Conservation (phyloP, 257 asterid genomes). For the Gentiana dahurica region DNA sequence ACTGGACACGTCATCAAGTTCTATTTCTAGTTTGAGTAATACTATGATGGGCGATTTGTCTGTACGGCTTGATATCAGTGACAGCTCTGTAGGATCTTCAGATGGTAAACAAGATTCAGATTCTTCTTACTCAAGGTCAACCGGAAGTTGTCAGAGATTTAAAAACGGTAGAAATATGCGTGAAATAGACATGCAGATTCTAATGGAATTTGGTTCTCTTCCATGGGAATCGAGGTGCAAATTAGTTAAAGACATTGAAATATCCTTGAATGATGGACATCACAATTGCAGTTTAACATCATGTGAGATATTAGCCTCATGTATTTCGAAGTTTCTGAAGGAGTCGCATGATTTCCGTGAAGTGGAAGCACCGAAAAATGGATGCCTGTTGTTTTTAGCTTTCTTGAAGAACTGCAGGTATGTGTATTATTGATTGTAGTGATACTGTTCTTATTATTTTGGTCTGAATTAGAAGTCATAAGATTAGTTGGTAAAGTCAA, state of each 20-base stretch:
- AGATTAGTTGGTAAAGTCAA: too few species aligned
- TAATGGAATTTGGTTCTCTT: slow-evolving; percentile 35
- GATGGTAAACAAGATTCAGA: slow-evolving; percentile 24
- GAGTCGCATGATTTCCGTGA: slow-evolving; percentile 42
- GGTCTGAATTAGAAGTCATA: too few species aligned
- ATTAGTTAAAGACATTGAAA: slow-evolving; percentile 36
- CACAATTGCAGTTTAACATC: slow-evolving; percentile 25
- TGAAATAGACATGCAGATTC: slow-evolving; percentile 25
- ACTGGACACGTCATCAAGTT: slow-evolving; percentile 46
- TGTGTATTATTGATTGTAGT: not conserved
- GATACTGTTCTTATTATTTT: too few species aligned
- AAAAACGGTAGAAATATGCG: slow-evolving; percentile 5
- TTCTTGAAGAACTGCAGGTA: slow-evolving; percentile 66
- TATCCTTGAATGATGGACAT: slow-evolving; percentile 20
- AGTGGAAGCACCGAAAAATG: slow-evolving; percentile 51
- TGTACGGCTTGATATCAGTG: slow-evolving; percentile 53
- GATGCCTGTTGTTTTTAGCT: slow-evolving; percentile 50
- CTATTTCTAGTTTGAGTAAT: slow-evolving; percentile 61
- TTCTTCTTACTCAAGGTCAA: slow-evolving; percentile 12
- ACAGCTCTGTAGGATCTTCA: slow-evolving; percentile 20
- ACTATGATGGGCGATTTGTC: slow-evolving; percentile 52
- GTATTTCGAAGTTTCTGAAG: slow-evolving; percentile 47
- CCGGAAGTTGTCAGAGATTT: slow-evolving; percentile 6
- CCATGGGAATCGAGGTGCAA: slow-evolving; percentile 62
- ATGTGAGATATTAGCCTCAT: slow-evolving; percentile 20